These are phyloP conservation scores for Coemansia sp. DNA, from an alignment of 192 early-diverging fungal species.

Conservation along the genomic window DNA sequence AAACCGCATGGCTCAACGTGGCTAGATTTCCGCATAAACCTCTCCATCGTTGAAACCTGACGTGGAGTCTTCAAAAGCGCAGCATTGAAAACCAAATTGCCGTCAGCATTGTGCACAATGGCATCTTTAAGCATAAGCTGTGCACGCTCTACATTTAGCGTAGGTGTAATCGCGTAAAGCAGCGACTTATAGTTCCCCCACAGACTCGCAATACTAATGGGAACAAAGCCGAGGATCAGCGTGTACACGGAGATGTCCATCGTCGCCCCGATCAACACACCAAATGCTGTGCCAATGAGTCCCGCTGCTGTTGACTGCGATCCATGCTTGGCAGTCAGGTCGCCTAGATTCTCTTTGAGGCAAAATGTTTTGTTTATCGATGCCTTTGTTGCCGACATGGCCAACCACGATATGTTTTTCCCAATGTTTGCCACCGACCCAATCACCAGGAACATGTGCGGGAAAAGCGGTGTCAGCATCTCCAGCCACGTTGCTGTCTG, in stretches of 20 bases:
- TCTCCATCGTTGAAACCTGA: conserved; percentile 28
- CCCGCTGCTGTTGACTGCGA: conserved; percentile 84
- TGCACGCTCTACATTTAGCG: conserved; percentile 39
- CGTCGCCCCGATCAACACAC: conserved; percentile 49
- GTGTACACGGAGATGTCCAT: conserved; percentile 31
- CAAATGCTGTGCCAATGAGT: conserved; percentile 66
- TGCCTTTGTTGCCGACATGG: conserved; percentile 75
- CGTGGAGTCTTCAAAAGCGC: conserved; percentile 27
- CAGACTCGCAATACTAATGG: conserved; percentile 69
- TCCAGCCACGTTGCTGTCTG: conserved; percentile 76
- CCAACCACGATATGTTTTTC: conserved; percentile 87
- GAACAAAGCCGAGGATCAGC: conserved; percentile 65
- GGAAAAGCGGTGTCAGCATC: conserved; percentile 78
- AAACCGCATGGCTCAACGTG: conserved; percentile 7
- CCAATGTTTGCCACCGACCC: conserved; percentile 81
- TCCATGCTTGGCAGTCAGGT: conserved; percentile 81
- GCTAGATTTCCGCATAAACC: conserved; percentile 39
- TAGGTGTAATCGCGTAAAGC: conserved; percentile 35
- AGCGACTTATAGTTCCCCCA: conserved; percentile 70
- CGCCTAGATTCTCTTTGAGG: conserved; percentile 75
- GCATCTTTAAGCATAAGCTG: conserved; percentile 25
- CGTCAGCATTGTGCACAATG: neutral
- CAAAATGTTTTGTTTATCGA: conserved; percentile 80
- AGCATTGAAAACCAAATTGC: conserved; percentile 14
- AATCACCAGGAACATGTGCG: conserved; percentile 70